Conservation (phyloP, 1,284 basidiomycete species). For the Ustilago cynodontis region DNA sequence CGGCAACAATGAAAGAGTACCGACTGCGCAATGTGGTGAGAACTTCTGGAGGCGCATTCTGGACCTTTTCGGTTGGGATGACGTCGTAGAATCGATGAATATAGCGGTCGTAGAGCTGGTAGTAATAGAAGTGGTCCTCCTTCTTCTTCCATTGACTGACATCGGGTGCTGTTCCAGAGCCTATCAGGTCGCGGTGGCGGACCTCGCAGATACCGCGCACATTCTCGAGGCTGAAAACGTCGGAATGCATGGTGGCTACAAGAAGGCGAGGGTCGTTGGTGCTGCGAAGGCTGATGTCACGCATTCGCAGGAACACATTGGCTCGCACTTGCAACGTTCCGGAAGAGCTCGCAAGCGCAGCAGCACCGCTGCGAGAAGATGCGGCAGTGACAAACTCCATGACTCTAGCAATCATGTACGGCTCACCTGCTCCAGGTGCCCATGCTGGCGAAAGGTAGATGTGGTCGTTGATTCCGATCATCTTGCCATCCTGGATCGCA, state of each 20-base stretch:
- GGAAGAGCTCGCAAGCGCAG: slow-evolving; percentile 74
- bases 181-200: slow-evolving; percentile 91
- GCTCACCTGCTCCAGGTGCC: slow-evolving; percentile 85
- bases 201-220: slow-evolving; percentile 92
- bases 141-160: slow-evolving; percentile 93
- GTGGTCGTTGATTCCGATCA: slow-evolving; percentile 76
- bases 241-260: slow-evolving; percentile 93
- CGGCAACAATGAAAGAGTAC: slow-evolving; percentile 94
- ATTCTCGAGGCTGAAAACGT: slow-evolving; percentile 90
- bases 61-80: slow-evolving; percentile 84
- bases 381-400: slow-evolving; percentile 92
- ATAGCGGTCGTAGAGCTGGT: slow-evolving; percentile 93
- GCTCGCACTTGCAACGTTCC: slow-evolving; percentile 77
- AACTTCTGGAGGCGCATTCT: slow-evolving; percentile 75
- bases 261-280: slow-evolving; percentile 89
- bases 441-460: slow-evolving; percentile 93
- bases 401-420: slow-evolving; percentile 91
- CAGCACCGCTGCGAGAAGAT: slow-evolving; percentile 76
- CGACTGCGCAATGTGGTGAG: slow-evolving; percentile 76
- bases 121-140: slow-evolving; percentile 94
- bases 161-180: slow-evolving; percentile 74
- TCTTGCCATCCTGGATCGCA: slow-evolving; percentile 57
- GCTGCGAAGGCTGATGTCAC: slow-evolving; percentile 85
- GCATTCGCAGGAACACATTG: slow-evolving; percentile 92
- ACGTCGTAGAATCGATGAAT: slow-evolving; percentile 98